These are phyloP conservation scores for Carnegiea gigantea DNA, from an alignment of 179 eudicot species.

Conservation along the genomic window DNA sequence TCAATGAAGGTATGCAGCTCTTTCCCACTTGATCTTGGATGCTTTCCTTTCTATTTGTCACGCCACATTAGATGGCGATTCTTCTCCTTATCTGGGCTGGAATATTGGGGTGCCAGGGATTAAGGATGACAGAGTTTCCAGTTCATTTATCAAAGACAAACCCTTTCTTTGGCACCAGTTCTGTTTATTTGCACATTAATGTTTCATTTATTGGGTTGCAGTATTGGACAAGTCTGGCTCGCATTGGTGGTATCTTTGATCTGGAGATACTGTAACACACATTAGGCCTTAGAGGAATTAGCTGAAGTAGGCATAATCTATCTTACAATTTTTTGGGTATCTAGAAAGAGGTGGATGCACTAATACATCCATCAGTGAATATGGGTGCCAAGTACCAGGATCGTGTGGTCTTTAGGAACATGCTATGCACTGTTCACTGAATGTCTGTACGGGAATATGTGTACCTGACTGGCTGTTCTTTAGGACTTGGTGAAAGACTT, in stretches of 20 bases:
- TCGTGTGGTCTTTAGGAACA: neutral
- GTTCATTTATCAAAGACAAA: neutral
- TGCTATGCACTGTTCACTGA: neutral
- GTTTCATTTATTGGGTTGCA: neutral
- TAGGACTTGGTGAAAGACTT: neutral
- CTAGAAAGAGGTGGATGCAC: neutral
- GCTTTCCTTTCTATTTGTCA: neutral
- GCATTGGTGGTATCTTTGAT: neutral
- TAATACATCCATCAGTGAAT: neutral
- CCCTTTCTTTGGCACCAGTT: neutral
- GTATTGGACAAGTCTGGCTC: neutral
- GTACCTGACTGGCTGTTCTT: neutral
- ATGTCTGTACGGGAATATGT: neutral
- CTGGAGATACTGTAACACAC: neutral
- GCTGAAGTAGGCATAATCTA: neutral
- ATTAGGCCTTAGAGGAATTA: neutral
- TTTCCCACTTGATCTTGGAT: neutral
- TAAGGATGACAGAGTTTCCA: neutral
- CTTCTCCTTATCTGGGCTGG: neutral
- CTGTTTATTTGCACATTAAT: neutral
- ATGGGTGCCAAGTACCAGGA: neutral
- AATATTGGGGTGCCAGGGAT: neutral
- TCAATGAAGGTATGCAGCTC: slow-evolving; percentile 47
- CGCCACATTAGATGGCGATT: neutral
- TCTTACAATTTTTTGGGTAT: neutral